Evolutionary conservation across 352 stramenopile species (phyloP), one percentile per base, ranked within the genome.

Genomic region (Peronospora belbahrii): DNA sequence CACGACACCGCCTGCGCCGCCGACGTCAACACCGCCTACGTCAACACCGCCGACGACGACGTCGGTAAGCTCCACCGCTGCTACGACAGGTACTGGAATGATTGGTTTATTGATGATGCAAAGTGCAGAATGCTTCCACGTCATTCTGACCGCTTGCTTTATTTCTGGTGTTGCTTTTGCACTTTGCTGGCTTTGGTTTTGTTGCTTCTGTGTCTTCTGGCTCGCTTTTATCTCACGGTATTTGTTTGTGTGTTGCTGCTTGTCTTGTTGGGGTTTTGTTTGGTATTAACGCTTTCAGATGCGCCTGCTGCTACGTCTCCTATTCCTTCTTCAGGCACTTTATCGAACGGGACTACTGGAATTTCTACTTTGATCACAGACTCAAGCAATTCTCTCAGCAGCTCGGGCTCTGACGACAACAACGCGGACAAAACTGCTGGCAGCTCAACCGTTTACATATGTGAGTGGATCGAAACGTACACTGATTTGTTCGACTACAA

Each of bases 271-370:
- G 38, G 30, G 43, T 17, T 48, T 42, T 50, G 32, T 46, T 4
- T 27, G 13, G 20, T 57, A 42, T 56, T 52, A 51, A 58, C 47
- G 8, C 40, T 56, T 42, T 42, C 46, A 66, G 57, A 52, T 47
- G 41, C 56, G 20, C 50, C 56, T 34, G 20, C 43, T 30, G 56
- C 55, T 30, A 35, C 43, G 34, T 53, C 56, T 32, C 25, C 51
- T 58, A 36, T 45, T 61, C 35, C 35, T 27, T 52, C 40, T 47
- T 56, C 39, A 64, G 56, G 45, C 59, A 38, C 56, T 35, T 47
- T 39, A 17, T 49, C 44, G 2, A 43, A 53, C 15, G 37, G 44
- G 24, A 52, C 49, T 17, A 47, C 42, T 39, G 36, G 7, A 40
- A n/a, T 48, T 22, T 56, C 47, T 18, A 49, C 49, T 22, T 41